Base-by-base conservation (phyloP, 208 protist species). In the Jaenimonas drosophilae region DNA sequence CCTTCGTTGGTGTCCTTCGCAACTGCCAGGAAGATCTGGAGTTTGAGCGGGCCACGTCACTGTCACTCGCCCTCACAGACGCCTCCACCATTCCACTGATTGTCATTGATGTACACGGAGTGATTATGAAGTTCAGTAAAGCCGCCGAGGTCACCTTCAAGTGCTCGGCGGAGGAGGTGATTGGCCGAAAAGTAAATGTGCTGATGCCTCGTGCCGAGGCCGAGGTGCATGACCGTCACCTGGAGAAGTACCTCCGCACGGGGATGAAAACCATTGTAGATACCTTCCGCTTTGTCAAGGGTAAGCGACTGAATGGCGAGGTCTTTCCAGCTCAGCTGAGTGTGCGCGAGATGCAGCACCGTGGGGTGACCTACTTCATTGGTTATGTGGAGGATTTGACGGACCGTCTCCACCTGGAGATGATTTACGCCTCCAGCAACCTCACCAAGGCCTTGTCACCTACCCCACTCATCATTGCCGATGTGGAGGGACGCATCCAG, bases 391-490 rank as follows among this genome's bases (percentile, higher is more conserved):
- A 46, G 21, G 34, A 55, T 25, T 17, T 59, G 16, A 45, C 44
- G 21, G 32, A 27, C 19, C 27, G 31, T 11, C 14, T 59, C 11
- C 53, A 36, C 26, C 11, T 54, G 4, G 32, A 46, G 12, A 53
- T 28, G 30, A 24, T 47, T 5, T 14, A 39, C 11, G 23, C 42
- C 11, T 16, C 54, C 7, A 54, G 63, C 24, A 39, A 63, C 11
- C 17, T 54, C 12, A 49, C 51, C 12, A 57, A 38, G 28, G 25
- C 45, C 11, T 38, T 61, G 12, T 63, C 41, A 2, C 67, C 49
- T 3, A 39, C 63, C n/a, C 63, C 63, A 12, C 58, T 70, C 14
- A 41, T 70, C 12, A 33, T 59, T 1, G 50, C 63, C 49, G 59
- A 70, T 39, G 5, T 43, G 14, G 17, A 21, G 20, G 60, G 62